Base-by-base conservation (phyloP, 73 alveolate species). In the Paramecium biaurelia region DNA sequence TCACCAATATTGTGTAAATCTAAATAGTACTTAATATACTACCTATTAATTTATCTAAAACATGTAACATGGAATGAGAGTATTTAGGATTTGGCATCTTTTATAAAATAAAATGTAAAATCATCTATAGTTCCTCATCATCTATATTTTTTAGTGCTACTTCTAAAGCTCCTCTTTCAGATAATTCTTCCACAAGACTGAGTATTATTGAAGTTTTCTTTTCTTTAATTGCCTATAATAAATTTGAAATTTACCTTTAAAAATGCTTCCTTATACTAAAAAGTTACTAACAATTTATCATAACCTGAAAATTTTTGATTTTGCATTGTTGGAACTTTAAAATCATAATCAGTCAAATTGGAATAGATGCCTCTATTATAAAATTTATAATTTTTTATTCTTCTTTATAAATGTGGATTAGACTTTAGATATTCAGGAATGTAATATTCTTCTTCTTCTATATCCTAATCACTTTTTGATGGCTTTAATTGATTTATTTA, bases 361-460 rank as follows among this genome's bases (percentile, higher is more conserved):
- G 42, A 79, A 45, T 79, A 79, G 15, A 79, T 43, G 18, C 90
- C 90, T 79, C 90, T 43, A 34, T 79, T 79, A 24, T 79, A 79
- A 79, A 41, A 79, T 47, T 79, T 79, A 21, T 79, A 79, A 43
- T 79, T 47, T 45, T 47, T 79, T 7, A 79, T 47, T 79, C 56
- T 79, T 20, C 90, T 79, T 47, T 79, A 79, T 45, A 79, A 79
- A 79, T 79, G 90, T 9, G 90, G 90, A 79, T 79, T 79, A 30
- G 24, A 79, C 28, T 45, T 79, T 35, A 79, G 30, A 79, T 43
- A 79, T 30, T 79, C 90, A 42, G 90, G 90, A 8, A 79, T 79
- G 28, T 30, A 79, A 30, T 79, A 76, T 7, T 79, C 74, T 26
- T 79, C 90, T 11, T 79, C 74, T 23, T 79, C 72, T 3, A 63